Evolutionary conservation across 2,329 filamentous ascomycete genomes (phyloP), one percentile per base, ranked within the genome.

Genomic region (Fusarium mexicanum): DNA sequence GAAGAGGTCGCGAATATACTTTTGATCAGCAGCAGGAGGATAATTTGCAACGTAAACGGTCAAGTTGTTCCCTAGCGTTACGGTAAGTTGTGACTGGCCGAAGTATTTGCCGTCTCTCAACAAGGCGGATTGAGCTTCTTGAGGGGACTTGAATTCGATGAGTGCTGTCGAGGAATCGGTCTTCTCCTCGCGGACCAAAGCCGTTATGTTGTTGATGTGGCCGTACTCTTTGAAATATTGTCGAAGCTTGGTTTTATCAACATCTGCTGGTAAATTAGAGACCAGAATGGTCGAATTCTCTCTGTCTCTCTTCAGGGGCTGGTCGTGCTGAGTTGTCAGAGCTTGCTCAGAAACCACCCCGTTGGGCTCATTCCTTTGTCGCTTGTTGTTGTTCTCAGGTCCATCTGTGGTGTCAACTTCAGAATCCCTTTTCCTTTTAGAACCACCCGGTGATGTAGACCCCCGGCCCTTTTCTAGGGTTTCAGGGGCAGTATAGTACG

Each of bases 211-310:
- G 77, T 94, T 94, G 79, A 98, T 93, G 46, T 91, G 91, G 18
- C 96, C 96, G 77, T 95, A 97, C 71, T 95, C 94, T 79, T 92
- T 92, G 84, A 99, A 98, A 81, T 97, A 98, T 80, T 97, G 93
- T 64, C 93, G 91, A 20, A 98, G 84, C 76, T 92, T 92, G 18
- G 90, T 91, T 78, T 94, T 91, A 2, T 91, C 91, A 2, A 91
- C 89, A 61, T 92, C 89, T 8, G 81, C 77, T 4, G 96, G 95
- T 31, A 99, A 84, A 75, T 95, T 93, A 58, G 89, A 91, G 8
- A 98, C 91, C 61, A 97, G 90, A 54, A 98, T 88, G 0, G 94
- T 95, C 2, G 94, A 92, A 81, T 98, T 93, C 80, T 99, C 96
- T 47, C 96, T 91, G 82, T 99, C 95, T 63, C 96, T 91, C 81